A percentile compares a stretch with the other conserved stretches of the same genome.
Evolutionary conservation across 495 filamentous ascomycete genomes (phyloP).

Genomic region (Penicillium odoratum): DNA sequence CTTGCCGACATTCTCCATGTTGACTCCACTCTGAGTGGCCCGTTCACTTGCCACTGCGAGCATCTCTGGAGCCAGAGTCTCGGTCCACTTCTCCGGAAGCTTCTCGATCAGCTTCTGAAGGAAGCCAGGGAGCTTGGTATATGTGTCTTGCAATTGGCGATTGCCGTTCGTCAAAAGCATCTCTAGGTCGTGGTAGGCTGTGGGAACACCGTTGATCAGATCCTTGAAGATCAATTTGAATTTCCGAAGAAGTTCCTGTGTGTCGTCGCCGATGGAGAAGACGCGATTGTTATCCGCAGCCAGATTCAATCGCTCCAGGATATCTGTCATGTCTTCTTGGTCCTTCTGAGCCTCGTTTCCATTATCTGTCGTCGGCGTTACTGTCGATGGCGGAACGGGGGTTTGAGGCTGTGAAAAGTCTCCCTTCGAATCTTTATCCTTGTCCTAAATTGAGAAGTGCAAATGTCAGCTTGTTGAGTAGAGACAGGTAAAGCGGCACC

Average conservation of each 20-base stretch:
- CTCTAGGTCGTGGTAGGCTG: slow-evolving; percentile 87
- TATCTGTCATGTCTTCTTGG: slow-evolving; percentile 70
- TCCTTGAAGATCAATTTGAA: slow-evolving; percentile 91
- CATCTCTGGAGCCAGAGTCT: slow-evolving; percentile 73
- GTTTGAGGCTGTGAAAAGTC: slow-evolving; percentile 10
- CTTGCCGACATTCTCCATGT: slow-evolving; percentile 52
- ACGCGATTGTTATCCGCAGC: slow-evolving; percentile 74
- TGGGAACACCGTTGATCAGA: slow-evolving; percentile 86
- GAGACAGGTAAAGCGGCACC: not conserved
- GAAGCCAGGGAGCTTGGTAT: slow-evolving; percentile 71
- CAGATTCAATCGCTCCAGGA: slow-evolving; percentile 79
- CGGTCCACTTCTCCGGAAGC: slow-evolving; percentile 78
- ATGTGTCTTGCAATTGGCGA: slow-evolving; percentile 71
- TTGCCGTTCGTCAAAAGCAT: slow-evolving; percentile 78
- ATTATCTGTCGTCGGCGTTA: slow-evolving; percentile 20
- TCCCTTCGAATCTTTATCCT: not conserved
- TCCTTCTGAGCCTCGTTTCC: slow-evolving; percentile 54
- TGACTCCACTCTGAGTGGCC: slow-evolving; percentile 64
- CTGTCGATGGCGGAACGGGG: slow-evolving; percentile 8
- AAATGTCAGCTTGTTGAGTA: slow-evolving; percentile 7
- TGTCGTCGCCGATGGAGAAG: slow-evolving; percentile 79
- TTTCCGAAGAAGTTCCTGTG: slow-evolving; percentile 71
- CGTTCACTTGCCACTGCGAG: slow-evolving; percentile 72
- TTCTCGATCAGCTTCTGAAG: slow-evolving; percentile 86
- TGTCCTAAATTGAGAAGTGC: slow-evolving; percentile 8